phyloP scores from a whole-genome alignment of 169 alveolate genomes.

The Miamiensis avidus region DNA sequence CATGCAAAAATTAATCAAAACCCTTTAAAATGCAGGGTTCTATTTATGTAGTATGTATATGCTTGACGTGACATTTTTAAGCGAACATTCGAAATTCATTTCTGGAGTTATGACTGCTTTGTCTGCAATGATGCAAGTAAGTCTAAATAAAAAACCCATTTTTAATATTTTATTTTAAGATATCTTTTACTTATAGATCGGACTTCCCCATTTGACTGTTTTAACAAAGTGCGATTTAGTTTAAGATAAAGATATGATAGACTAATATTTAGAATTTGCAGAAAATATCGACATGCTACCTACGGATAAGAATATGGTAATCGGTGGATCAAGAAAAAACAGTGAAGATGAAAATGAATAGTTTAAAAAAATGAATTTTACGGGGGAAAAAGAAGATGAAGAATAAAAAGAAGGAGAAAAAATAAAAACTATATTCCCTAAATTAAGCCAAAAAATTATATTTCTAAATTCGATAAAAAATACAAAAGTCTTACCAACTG shows the following conservation, averaged over 20 bases:
- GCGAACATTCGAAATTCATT: slow-evolving; percentile 93
- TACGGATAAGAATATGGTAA: no score
- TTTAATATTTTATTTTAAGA: no score
- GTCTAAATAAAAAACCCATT: no score
- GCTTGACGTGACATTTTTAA: slow-evolving; percentile 93
- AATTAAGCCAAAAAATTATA: background rate
- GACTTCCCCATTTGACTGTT: slow-evolving; percentile 35
- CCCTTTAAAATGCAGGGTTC: slow-evolving; percentile 87
- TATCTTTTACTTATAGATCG: background rate
- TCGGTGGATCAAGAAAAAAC: background rate
- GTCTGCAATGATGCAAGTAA: slow-evolving; percentile 88
- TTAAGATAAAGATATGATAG: slow-evolving; percentile 58
- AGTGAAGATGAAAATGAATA: background rate
- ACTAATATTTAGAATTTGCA: slow-evolving; percentile 24
- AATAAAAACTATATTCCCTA: background rate
- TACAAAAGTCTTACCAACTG: slow-evolving; percentile 10
- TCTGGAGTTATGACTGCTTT: slow-evolving; percentile 94
- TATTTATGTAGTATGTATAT: slow-evolving; percentile 92
- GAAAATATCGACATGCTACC: background rate
- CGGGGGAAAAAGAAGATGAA: background rate
- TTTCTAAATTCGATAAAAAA: slow-evolving; percentile 23
- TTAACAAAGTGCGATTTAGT: slow-evolving; percentile 96
- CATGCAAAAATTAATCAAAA: slow-evolving; percentile 88
- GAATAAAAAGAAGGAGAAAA: background rate
- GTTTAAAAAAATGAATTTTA: background rate